Evolutionary conservation across 129 eudicot species (phyloP).

Genomic region (Silybum marianum): DNA sequence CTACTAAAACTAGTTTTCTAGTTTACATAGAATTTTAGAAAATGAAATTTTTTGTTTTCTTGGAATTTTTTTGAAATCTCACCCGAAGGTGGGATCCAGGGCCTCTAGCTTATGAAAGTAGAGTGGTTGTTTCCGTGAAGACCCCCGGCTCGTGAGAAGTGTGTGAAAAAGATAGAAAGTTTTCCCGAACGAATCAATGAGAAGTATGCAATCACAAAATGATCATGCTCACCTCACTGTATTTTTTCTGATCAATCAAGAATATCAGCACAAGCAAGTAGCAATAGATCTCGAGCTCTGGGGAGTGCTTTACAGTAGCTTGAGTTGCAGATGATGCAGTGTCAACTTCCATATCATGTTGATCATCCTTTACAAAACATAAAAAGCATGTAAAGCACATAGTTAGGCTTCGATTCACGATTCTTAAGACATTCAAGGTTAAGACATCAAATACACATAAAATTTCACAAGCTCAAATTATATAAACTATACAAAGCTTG

Average conservation of each 20-base stretch:
- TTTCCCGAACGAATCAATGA: background rate
- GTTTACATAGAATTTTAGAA: no score
- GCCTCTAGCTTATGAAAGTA: no score
- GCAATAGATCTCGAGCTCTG: conserved; percentile 90
- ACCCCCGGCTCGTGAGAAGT: no score
- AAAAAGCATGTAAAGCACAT: background rate
- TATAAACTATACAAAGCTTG: no score
- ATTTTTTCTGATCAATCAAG: conserved; percentile 83
- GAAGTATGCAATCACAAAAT: background rate
- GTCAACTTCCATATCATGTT: conserved; percentile 90
- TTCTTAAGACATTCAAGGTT: background rate
- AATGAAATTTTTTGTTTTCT: no score
- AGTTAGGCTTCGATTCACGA: background rate
- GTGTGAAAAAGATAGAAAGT: no score
- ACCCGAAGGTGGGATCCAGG: no score
- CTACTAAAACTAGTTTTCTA: no score
- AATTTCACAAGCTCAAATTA: no score
- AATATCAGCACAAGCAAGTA: conserved; percentile 84
- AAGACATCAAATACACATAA: background rate
- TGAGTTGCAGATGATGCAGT: conserved; percentile 71
- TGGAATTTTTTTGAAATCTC: no score
- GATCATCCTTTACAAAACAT: conserved; percentile 54
- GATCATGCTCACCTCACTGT: conserved; percentile 60
- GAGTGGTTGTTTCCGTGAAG: no score
- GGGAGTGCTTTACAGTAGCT: conserved; percentile 60